phyloP scores from a whole-genome alignment of 192 early-diverging fungal genomes.

The Piromyces sp. region DNA sequence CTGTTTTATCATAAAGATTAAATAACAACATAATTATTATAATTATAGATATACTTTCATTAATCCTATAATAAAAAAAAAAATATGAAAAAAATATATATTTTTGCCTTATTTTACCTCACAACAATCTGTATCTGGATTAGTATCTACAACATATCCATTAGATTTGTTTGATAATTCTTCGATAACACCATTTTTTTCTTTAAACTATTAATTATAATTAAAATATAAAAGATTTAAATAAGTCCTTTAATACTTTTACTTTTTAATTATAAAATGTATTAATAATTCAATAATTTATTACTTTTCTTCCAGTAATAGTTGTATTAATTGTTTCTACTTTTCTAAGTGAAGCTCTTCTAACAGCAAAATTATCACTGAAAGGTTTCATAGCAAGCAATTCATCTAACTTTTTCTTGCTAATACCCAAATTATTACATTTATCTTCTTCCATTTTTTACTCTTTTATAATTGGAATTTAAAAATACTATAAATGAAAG shows the following conservation, averaged over 20 bases:
- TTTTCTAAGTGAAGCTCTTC: not conserved
- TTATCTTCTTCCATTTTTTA: not conserved
- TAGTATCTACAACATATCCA: not conserved
- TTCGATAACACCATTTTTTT: not conserved
- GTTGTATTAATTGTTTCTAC: not conserved
- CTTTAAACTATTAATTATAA: not conserved
- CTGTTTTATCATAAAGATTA: too few species aligned
- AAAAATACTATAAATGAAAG: too few species aligned
- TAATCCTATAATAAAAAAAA: too few species aligned
- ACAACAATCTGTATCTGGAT: not conserved
- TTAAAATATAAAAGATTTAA: too few species aligned
- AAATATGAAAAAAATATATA: too few species aligned
- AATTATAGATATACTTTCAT: too few species aligned
- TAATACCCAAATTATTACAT: not conserved
- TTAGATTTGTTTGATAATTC: not conserved
- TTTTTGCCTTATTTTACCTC: too few species aligned
- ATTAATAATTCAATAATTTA: too few species aligned
- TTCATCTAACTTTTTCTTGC: not conserved
- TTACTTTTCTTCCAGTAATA: not conserved
- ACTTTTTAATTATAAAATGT: too few species aligned
- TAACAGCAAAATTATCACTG: not conserved
- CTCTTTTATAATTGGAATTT: not conserved
- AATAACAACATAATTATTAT: too few species aligned
- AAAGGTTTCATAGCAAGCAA: not conserved
- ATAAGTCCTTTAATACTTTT: too few species aligned